A percentile compares a stretch with the other conserved stretches of the same genome.
These are phyloP conservation scores for Solanum etuberosum DNA, from an alignment of 257 asterid genomes.

Conservation along the genomic window DNA sequence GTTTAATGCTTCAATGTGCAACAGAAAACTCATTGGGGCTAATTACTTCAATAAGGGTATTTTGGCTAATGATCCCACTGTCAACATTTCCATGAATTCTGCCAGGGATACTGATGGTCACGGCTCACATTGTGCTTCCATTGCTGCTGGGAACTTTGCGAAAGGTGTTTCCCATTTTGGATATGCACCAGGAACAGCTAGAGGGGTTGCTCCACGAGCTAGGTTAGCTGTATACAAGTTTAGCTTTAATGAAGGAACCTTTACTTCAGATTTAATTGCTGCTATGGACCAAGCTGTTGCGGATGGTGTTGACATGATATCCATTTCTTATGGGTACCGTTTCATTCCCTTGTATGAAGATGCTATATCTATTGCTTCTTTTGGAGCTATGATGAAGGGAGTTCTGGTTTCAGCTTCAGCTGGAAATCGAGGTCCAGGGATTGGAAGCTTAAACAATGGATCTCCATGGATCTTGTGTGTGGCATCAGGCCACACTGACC, in stretches of 20 bases:
- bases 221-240: slow-evolving; percentile 10
- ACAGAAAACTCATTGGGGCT: slow-evolving; percentile 21
- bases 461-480: slow-evolving; percentile 1
- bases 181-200: slow-evolving; percentile 10
- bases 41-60: slow-evolving; percentile 15
- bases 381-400: slow-evolving; percentile 1
- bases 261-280: slow-evolving; percentile 12
- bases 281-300: slow-evolving; percentile 18
- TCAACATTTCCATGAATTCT: slow-evolving; percentile 15
- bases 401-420: slow-evolving; percentile 3
- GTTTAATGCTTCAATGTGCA: slow-evolving; percentile 18
- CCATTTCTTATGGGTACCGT: background rate
- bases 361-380: background rate
- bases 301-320: slow-evolving; percentile 3
- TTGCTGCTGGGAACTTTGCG: slow-evolving; percentile 3
- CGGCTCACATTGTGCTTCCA: slow-evolving; percentile 1
- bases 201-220: slow-evolving; percentile 10
- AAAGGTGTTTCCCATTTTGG: slow-evolving; percentile 9
- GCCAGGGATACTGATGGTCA: slow-evolving; percentile 9
- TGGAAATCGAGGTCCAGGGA: background rate
- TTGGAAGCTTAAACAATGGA: slow-evolving; percentile 2
- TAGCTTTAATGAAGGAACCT: slow-evolving; percentile 2
- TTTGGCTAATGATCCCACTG: slow-evolving; percentile 8
- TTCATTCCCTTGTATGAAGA: slow-evolving; percentile 3
- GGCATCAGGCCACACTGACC: background rate